Evolutionary conservation across 73 alveolate genomes (phyloP), one percentile per base, ranked within the genome.

Genomic region (Tetrahymena elliotti): DNA sequence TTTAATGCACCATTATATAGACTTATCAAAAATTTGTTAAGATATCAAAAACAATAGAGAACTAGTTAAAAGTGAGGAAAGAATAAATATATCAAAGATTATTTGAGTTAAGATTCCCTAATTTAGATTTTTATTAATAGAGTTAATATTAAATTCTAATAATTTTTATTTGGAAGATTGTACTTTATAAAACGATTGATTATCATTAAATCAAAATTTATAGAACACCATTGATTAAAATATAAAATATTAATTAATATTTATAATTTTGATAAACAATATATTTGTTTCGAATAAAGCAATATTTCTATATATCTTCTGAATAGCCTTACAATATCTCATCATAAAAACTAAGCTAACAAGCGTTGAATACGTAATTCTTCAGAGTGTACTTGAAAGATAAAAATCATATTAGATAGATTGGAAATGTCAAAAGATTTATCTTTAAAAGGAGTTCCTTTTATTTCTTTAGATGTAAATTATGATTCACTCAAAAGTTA

Each of bases 401-500:
- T 41, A 41, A 22, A 54, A 54, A 1, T 54, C 20, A 2, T 13
- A 54, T 7, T 1, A 3, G 31, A 54, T 68, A 3, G 4, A 27
- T 68, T 68, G 22, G 11, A 40, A 84, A 16, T 83, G 38, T 41
- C 93, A 94, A 94, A 94, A 47, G 96, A 94, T 11, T 24, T 94
- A 39, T 83, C 95, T 39, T 94, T 94, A 82, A 94, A 94, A 38
- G 96, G 96, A 38, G 96, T 84, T 1, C 93, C 96, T 6, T 53
- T 94, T 33, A 84, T 94, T 84, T 84, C 93, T 52, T 52, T 94
- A 54, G 96, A 94, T 94, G 96, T 94, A 36, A 94, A 94, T 94
- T 94, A 94, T 88, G 96, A 94, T 88, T 94, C 93, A 33, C 88
- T 94, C 93, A 94, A 94, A 94, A 93, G 41, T 16, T 94, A 84